Evolutionary conservation across 176 grass and related monocot species (phyloP), one percentile per base, ranked within the genome.

Genomic region (Cocos nucifera): DNA sequence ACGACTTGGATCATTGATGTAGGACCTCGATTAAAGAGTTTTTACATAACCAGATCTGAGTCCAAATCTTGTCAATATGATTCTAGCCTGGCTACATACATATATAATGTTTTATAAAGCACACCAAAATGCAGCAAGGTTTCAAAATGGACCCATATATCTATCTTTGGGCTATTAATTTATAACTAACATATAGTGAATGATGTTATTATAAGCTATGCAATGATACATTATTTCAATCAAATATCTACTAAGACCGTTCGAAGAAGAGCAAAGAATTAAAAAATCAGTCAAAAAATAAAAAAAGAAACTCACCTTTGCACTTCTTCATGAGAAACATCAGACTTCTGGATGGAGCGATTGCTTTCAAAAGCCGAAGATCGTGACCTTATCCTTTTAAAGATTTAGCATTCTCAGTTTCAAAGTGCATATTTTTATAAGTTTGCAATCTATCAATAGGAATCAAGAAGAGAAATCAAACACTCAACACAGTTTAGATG

Each of bases 311-410:
- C 49, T 86, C 61, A 90, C 87, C 67, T 82, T 15, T 80, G 83
- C 48, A 39, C 77, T 53, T 58, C 77, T 57, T 58, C 76, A 57
- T 48, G 63, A 76, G 74, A n/a, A 66, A 69, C 57, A 65, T 0
- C 70, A 72, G 77, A 72, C 70, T 78, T 80, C 27, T 73, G 78
- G 51, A 17, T 35, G 65, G 50, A 35, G 69, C 18, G 66, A 17
- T 56, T 79, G 57, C 51, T 75, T 51, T 52, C 57, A 67, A 75
- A 71, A 67, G 62, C 66, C 51, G 75, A 71, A 69, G 77, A 77
- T 6, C 74, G 81, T 15, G 81, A 64, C 71, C 71, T 75, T 65
- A 81, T 85, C 56, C 74, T 58, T 61, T 85, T 18, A 74, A 85
- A 59, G 65, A 63, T 68, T 89, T 78, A 78, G 55, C 50, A 81